These are phyloP conservation scores for Quercus tomentella DNA, from an alignment of 331 rosid genomes.

Conservation along the genomic window DNA sequence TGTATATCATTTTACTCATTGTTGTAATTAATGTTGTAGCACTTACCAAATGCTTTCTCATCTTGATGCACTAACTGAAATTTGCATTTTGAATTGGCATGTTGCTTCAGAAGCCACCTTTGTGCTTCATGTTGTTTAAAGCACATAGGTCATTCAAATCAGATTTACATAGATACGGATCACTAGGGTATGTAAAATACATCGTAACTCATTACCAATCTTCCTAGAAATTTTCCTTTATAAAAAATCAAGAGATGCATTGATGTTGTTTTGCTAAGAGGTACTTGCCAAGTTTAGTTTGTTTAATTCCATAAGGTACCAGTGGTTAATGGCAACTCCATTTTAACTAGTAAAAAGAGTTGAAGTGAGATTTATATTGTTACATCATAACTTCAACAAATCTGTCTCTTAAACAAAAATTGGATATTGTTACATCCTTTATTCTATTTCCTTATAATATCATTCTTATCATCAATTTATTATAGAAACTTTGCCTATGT, in stretches of 20 bases:
- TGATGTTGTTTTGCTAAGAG: background rate
- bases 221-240: background rate
- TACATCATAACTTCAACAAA: background rate
- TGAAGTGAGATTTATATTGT: background rate
- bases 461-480: background rate
- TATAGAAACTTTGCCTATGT: background rate
- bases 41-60: slow-evolving; percentile 10
- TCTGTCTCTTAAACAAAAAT: background rate
- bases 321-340: background rate
- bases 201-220: background rate
- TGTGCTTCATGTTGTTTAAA: slow-evolving; percentile 5
- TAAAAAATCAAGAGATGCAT: background rate
- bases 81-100: slow-evolving; percentile 7
- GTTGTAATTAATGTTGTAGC: background rate
- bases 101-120: slow-evolving; percentile 1
- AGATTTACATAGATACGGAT: background rate
- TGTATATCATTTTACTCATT: slow-evolving; percentile 3
- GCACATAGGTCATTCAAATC: background rate
- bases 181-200: background rate
- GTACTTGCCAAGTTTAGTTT: background rate
- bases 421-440: background rate
- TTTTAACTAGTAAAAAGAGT: background rate
- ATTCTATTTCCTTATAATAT: background rate
- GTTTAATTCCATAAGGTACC: background rate
- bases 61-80: background rate